Percentiles rank a stretch among this genome's conserved stretches.
These are phyloP conservation scores for Anisodus tanguticus DNA, from an alignment of 257 asterid genomes.

Conservation along the genomic window DNA sequence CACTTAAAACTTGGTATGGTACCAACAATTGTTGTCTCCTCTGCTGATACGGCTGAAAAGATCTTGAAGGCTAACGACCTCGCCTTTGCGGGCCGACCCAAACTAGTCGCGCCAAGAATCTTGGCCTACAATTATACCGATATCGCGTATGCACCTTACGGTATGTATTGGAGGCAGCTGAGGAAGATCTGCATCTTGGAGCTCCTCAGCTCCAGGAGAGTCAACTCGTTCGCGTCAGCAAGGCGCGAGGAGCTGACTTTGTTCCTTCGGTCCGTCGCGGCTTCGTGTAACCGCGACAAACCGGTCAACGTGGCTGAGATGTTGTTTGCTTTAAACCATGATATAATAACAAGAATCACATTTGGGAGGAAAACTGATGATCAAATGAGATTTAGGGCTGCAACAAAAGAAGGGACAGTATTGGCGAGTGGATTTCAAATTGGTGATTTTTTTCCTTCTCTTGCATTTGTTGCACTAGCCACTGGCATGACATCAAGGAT, in stretches of 20 bases:
- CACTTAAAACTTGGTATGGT: constrained; percentile 34
- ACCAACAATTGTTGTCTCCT: constrained; percentile 30
- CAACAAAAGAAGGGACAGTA: neutral
- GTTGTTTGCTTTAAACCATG: constrained; percentile 20
- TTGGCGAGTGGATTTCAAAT: constrained; percentile 23
- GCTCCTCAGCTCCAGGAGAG: constrained; percentile 31
- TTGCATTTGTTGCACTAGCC: constrained; percentile 27
- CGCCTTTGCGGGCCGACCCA: constrained; percentile 34
- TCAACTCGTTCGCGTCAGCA: constrained; percentile 22
- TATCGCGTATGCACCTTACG: constrained; percentile 37
- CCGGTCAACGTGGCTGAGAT: constrained; percentile 25
- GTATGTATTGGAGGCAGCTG: constrained; percentile 40
- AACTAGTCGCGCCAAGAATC: neutral
- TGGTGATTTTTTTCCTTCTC: constrained; percentile 39
- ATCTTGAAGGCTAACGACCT: constrained; percentile 37
- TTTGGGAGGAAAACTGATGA: constrained; percentile 36
- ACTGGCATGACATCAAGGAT: constrained; percentile 31
- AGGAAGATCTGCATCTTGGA: constrained; percentile 34
- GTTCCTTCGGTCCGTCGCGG: constrained; percentile 8
- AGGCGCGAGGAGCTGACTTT: constrained; percentile 33
- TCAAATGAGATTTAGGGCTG: constrained; percentile 25
- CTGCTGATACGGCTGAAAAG: constrained; percentile 32
- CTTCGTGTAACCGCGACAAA: neutral
- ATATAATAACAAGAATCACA: constrained; percentile 27
- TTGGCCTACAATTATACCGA: constrained; percentile 32